Evolutionary conservation across 345 rosid species (phyloP).

Genomic region (Populus tremula): DNA sequence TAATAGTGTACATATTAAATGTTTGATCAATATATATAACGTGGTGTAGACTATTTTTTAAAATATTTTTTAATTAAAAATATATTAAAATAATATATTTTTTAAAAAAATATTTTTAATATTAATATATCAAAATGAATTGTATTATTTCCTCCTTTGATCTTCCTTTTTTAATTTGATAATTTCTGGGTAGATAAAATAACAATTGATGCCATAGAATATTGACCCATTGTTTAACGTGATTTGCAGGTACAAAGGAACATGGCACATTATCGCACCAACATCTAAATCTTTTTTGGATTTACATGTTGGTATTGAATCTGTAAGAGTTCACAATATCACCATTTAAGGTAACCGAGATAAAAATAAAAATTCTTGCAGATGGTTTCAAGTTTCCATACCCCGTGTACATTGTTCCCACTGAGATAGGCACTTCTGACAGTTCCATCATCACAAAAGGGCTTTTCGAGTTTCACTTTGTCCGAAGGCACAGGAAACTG

Average conservation of each 20-base stretch:
- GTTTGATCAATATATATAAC: too few relatives aligned
- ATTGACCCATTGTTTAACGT: not conserved
- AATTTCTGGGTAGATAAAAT: not conserved
- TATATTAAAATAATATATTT: too few relatives aligned
- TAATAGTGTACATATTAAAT: too few relatives aligned
- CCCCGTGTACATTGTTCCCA: slow-evolving; percentile 10
- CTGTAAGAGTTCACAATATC: not conserved
- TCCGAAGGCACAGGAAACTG: not conserved
- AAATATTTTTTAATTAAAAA: too few relatives aligned
- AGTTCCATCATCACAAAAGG: not conserved
- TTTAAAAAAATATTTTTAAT: too few relatives aligned
- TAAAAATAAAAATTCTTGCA: not conserved
- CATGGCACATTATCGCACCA: not conserved
- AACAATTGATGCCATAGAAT: not conserved
- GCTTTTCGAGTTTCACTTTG: not conserved
- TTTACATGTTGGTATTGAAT: slow-evolving; percentile 12
- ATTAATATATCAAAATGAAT: too few relatives aligned
- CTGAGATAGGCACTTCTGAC: slow-evolving; percentile 16
- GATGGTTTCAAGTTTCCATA: slow-evolving; percentile 37
- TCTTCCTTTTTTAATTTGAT: not conserved
- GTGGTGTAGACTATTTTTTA: too few relatives aligned
- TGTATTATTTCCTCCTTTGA: too few relatives aligned
- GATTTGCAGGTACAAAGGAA: not conserved
- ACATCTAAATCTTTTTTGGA: slow-evolving; percentile 16
- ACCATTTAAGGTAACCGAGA: not conserved